A percentile compares a stretch with the other conserved stretches of the same genome.
phyloP scores from a whole-genome alignment of 345 rosid species.

The Dipteronia sinensis region DNA sequence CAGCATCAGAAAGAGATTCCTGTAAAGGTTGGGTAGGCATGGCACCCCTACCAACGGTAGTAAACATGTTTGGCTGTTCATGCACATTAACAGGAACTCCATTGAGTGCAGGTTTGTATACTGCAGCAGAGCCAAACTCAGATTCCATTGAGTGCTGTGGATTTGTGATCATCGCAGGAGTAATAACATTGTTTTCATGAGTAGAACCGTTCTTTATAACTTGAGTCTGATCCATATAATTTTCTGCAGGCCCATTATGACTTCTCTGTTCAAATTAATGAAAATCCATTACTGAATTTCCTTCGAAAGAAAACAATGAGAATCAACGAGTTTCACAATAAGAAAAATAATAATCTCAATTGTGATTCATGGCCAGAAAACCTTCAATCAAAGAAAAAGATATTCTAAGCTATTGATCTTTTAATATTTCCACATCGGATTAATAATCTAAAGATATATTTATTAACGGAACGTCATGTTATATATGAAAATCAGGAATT shows the following conservation, averaged over 20 bases:
- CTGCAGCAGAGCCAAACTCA: conserved; percentile 39
- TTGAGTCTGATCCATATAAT: conserved; percentile 47
- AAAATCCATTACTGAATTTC: background rate
- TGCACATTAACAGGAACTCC: conserved; percentile 38
- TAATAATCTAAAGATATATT: too few species aligned
- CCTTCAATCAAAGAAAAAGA: background rate
- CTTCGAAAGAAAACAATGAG: background rate
- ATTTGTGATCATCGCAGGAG: conserved; percentile 40
- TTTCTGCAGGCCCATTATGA: conserved; percentile 41
- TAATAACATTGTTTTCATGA: conserved; percentile 40
- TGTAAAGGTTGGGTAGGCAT: conserved; percentile 37
- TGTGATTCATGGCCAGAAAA: background rate
- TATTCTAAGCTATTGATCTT: background rate
- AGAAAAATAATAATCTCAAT: background rate
- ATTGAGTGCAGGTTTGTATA: conserved; percentile 35
- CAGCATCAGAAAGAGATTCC: conserved; percentile 47
- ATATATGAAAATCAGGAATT: too few species aligned
- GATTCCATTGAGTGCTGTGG: conserved; percentile 42
- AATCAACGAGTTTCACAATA: background rate
- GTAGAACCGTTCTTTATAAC: conserved; percentile 43
- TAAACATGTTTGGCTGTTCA: conserved; percentile 33
- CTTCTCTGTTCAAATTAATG: conserved; percentile 48
- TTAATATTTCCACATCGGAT: too few species aligned
- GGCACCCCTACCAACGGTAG: conserved; percentile 40
- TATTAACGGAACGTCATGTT: too few species aligned